Percentiles rank a stretch among this genome's conserved stretches.
Conservation (phyloP, 176 grass and related monocot species). For the Juncus inflexus region DNA sequence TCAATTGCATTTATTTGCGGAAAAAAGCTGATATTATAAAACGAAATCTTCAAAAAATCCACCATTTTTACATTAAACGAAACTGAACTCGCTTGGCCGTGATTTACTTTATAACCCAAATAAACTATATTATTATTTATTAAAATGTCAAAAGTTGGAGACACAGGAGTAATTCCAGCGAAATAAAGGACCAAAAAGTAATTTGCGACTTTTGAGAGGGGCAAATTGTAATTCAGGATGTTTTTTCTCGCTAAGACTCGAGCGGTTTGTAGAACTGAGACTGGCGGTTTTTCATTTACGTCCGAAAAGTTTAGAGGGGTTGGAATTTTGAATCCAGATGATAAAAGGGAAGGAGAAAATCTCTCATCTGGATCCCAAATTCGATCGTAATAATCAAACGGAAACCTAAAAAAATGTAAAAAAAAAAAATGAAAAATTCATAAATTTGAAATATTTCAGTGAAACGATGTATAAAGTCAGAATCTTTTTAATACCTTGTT, state of each 20-base stretch:
- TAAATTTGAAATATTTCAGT: background rate
- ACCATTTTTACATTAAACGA: constrained; percentile 21
- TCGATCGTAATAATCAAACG: constrained; percentile 32
- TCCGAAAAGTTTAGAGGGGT: constrained; percentile 7
- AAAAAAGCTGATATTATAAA: constrained; percentile 36
- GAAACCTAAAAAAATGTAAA: constrained; percentile 23
- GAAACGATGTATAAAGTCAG: too few species aligned
- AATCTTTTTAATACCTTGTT: constrained; percentile 22
- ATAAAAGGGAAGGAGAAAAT: constrained; percentile 28
- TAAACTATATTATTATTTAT: constrained; percentile 29
- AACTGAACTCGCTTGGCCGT: constrained; percentile 22
- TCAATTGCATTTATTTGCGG: constrained; percentile 41
- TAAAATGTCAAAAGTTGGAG: constrained; percentile 36
- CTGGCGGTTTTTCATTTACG: constrained; percentile 35
- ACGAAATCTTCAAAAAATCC: constrained; percentile 24
- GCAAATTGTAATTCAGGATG: constrained; percentile 31
- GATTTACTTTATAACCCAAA: constrained; percentile 23
- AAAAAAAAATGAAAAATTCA: constrained; percentile 6
- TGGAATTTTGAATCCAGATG: constrained; percentile 19
- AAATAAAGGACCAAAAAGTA: constrained; percentile 35
- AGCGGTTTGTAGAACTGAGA: constrained; percentile 30
- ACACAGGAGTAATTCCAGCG: constrained; percentile 31
- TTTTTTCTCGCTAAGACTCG: constrained; percentile 37
- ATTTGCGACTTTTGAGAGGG: constrained; percentile 24
- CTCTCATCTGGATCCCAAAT: constrained; percentile 36